Conservation (phyloP, 805 yeast genomes). For the Hanseniaspora nectarophila region DNA sequence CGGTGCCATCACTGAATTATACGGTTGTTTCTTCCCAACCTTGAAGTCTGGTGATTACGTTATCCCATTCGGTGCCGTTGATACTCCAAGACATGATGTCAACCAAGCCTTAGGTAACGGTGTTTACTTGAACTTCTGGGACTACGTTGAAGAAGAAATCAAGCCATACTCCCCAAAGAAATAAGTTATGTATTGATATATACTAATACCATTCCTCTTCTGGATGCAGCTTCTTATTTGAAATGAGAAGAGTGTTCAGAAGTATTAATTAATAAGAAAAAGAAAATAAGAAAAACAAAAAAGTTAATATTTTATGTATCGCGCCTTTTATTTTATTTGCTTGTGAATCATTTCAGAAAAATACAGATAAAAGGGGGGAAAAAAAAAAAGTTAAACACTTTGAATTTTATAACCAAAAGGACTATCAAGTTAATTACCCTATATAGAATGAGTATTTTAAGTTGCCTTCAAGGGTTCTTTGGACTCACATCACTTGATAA, state of each 20-base stretch:
- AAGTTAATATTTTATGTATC: too few relatives aligned
- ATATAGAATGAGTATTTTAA: background rate
- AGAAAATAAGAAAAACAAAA: too few relatives aligned
- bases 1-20: constrained; percentile 33
- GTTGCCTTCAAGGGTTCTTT: constrained; percentile 1
- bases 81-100: constrained; percentile 25
- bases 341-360: too few relatives aligned
- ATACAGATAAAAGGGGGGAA: too few relatives aligned
- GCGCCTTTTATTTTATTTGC: too few relatives aligned
- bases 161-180: constrained; percentile 11
- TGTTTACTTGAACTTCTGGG: constrained; percentile 24
- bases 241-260: too few relatives aligned
- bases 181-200: background rate
- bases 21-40: constrained; percentile 30
- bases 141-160: constrained; percentile 20
- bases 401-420: too few relatives aligned
- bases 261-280: too few relatives aligned
- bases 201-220: too few relatives aligned
- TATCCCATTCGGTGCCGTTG: constrained; percentile 29
- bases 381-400: too few relatives aligned
- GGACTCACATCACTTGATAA: constrained; percentile 12
- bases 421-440: too few relatives aligned
- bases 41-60: constrained; percentile 29
- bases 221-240: too few relatives aligned
- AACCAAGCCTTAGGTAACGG: constrained; percentile 23